Base-by-base conservation (phyloP, 148 eudicot species). In the Rhododendron griersonianum region DNA sequence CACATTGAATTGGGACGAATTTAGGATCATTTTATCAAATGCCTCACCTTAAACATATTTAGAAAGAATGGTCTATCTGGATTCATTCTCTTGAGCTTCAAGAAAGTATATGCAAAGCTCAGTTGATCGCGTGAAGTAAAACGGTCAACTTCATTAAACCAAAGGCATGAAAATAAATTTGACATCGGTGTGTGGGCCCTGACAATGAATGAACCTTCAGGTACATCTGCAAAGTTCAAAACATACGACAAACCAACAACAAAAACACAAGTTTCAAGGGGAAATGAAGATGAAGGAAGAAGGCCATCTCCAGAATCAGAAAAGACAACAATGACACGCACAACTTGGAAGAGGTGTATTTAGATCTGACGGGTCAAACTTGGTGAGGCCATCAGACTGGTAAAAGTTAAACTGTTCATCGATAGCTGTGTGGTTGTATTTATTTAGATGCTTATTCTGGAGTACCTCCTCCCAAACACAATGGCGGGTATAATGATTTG, bases 401-500 rank as follows among this genome's bases (percentile, higher is more conserved):
- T 97, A 97, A 90, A 94, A 89, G 37, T 86, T 67, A 86, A 97
- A 97, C 89, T 97, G 99, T 87, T 95, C 95, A 63, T 95, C 99
- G 71, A 97, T 94, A 19, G 95, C 98, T 25, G 95, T 87, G 92
- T 93, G 99, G 89, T 95, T 91, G 92, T 97, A 95, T 92, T 97
- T 95, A 84, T 95, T 94, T 81, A 97, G 95, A 87, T 94, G 96
- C 91, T 97, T 97, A 90, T 97, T 97, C 87, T 97, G 99, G 91
- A 93, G 95, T 85, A 95, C 98, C 90, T 97, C 99, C 81, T 95
- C 99, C 96, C 98, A 97, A 80, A 97, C 98, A 93, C 99, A 97
- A 69, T 92, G 98, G 78, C 99, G 96, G 85, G 93, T 92, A 89
- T 97, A 97, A 88, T 97, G 99, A 87, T 93, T 94, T 33, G 99